These are phyloP conservation scores for Camptophora hylomeconis DNA, from an alignment of 2,329 filamentous ascomycete genomes.

Conservation along the genomic window DNA sequence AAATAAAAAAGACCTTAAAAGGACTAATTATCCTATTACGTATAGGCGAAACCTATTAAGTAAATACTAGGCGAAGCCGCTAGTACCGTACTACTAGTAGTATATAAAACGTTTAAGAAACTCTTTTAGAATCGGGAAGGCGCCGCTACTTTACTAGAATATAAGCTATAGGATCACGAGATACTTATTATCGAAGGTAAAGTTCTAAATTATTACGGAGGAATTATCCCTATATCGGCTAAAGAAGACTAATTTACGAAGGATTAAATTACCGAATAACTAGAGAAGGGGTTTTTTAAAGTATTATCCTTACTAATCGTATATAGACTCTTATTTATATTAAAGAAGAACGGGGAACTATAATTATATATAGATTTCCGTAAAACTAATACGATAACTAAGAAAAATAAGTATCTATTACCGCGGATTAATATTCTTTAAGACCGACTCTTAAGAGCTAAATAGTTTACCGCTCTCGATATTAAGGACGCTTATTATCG, in stretches of 20 bases:
- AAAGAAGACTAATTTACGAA: conserved; percentile 1
- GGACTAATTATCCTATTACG: not conserved
- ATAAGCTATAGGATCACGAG: conserved; percentile 5
- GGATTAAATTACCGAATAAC: conserved; percentile 1
- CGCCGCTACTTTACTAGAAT: conserved; percentile 1
- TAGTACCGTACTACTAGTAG: not conserved
- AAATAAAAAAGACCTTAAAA: not conserved
- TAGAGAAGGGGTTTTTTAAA: conserved; percentile 1
- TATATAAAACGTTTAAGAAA: conserved; percentile 1
- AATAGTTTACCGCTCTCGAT: conserved; percentile 3
- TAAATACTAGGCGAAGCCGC: not conserved
- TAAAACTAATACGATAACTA: conserved; percentile 4
- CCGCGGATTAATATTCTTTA: conserved; percentile 4
- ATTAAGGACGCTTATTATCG: conserved; percentile 8
- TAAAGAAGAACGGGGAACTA: conserved; percentile 1
- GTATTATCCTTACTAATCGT: not conserved
- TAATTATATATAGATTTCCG: conserved; percentile 4
- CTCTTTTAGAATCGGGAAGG: not conserved
- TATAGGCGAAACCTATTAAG: not conserved
- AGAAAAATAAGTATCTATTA: conserved; percentile 3
- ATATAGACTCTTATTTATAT: conserved; percentile 3
- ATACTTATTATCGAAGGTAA: conserved; percentile 1
- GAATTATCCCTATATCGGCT: not conserved
- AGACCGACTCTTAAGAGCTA: conserved; percentile 2
- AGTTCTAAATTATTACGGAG: not conserved